Evolutionary conservation across 345 rosid species (phyloP).

Genomic region (Leavenworthia alabamica): DNA sequence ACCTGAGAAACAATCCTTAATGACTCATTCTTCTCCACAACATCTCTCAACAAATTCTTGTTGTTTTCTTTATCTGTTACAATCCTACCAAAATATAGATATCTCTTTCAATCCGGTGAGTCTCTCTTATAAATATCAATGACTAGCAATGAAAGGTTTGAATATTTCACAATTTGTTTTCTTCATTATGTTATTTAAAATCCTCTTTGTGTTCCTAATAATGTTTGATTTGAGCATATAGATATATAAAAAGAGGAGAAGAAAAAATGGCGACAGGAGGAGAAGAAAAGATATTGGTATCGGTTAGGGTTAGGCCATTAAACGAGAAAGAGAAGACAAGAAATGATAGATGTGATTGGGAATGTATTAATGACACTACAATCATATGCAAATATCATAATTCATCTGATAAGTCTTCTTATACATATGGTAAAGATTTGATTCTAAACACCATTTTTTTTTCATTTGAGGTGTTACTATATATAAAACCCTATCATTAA

Average conservation of each 20-base stretch:
- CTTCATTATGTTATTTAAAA: background rate
- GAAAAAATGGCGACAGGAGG: conserved; percentile 11
- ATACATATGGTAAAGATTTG: conserved; percentile 44
- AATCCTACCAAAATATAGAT: background rate
- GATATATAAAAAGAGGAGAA: background rate
- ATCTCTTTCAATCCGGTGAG: background rate
- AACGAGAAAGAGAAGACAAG: conserved; percentile 49
- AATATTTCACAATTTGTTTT: background rate
- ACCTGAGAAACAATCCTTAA: background rate
- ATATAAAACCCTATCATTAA: background rate
- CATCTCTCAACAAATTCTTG: conserved; percentile 16
- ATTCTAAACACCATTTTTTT: background rate
- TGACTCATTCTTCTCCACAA: conserved; percentile 20
- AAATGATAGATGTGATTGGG: conserved; percentile 61
- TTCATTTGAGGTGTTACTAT: background rate
- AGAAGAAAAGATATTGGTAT: conserved; percentile 56
- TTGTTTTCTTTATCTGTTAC: background rate
- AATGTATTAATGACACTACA: conserved; percentile 52
- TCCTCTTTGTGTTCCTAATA: background rate
- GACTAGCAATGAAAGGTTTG: background rate
- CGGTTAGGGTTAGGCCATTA: conserved; percentile 58
- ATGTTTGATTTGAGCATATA: background rate
- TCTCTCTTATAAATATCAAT: conserved; percentile 11
- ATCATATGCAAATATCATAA: conserved; percentile 41
- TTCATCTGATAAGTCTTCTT: conserved; percentile 46